phyloP scores from a whole-genome alignment of 768 basidiomycete genomes.

The Mycena belliarum region DNA sequence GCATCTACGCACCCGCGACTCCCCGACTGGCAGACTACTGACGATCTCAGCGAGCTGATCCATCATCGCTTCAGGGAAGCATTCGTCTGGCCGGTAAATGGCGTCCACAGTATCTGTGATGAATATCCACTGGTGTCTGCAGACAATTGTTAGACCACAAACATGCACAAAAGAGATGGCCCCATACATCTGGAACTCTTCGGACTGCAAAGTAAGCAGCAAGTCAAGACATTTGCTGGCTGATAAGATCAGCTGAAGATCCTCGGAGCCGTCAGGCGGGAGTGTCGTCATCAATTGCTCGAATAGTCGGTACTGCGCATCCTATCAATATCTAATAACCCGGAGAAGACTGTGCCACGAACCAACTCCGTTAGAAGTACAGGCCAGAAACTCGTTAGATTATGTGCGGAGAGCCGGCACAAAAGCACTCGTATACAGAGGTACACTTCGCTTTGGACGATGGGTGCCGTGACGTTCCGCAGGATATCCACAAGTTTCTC shows the following conservation, averaged over 20 bases:
- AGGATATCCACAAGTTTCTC: conserved; percentile 95
- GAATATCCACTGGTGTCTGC: conserved; percentile 97
- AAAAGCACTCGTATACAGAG: conserved; percentile 89
- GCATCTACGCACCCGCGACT: conserved; percentile 29
- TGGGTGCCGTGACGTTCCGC: conserved; percentile 73
- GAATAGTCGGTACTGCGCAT: conserved; percentile 81
- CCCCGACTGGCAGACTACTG: conserved; percentile 58
- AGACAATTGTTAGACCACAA: too few relatives aligned
- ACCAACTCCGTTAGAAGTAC: conserved; percentile 92
- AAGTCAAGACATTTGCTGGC: conserved; percentile 95
- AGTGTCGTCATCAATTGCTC: conserved; percentile 72
- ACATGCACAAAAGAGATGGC: conserved; percentile 13
- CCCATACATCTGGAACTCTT: conserved; percentile 98
- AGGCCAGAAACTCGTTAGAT: conserved; percentile 95
- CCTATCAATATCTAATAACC: background rate
- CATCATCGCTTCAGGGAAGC: conserved; percentile 84
- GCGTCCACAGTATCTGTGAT: conserved; percentile 97
- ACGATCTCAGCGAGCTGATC: conserved; percentile 88
- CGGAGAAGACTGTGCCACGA: background rate
- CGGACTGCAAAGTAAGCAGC: conserved; percentile 89
- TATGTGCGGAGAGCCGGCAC: conserved; percentile 88
- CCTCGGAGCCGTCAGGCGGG: conserved; percentile 83
- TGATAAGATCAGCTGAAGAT: conserved; percentile 78
- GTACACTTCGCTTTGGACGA: conserved; percentile 93
- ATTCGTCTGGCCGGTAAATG: conserved; percentile 81